phyloP scores from a whole-genome alignment of 345 rosid genomes.

The Sisymbrium altissimum region DNA sequence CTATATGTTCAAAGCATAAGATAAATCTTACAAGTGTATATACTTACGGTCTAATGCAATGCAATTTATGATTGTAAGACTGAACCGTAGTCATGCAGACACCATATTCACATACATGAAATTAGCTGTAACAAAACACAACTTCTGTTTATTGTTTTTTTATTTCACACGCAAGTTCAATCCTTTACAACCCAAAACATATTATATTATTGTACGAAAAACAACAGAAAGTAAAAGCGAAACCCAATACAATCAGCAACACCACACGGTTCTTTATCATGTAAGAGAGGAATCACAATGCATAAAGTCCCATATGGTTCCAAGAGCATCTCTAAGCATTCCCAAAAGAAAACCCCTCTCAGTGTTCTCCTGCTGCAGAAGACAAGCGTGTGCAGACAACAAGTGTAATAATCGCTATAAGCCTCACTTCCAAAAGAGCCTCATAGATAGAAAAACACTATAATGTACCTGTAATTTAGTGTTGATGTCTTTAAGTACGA shows the following conservation, averaged over 20 bases:
- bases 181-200: too few species aligned
- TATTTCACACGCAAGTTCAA: too few species aligned
- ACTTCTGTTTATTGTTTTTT: too few species aligned
- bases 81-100: background rate
- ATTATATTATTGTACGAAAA: too few species aligned
- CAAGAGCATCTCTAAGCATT: constrained; percentile 13
- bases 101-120: background rate
- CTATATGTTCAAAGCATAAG: background rate
- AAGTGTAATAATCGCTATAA: background rate
- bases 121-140: too few species aligned
- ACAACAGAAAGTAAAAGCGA: too few species aligned
- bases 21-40: background rate
- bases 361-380: too few species aligned
- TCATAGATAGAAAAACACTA: background rate
- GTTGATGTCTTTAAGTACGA: constrained; percentile 50
- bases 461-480: constrained; percentile 34
- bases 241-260: background rate
- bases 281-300: constrained; percentile 5
- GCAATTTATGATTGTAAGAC: background rate
- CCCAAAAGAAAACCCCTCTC: constrained; percentile 5
- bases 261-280: background rate
- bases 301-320: constrained; percentile 27
- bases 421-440: background rate
- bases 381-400: too few species aligned
- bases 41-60: background rate